phyloP scores from a whole-genome alignment of 2,329 filamentous ascomycete genomes.

The Piedraia hortae region DNA sequence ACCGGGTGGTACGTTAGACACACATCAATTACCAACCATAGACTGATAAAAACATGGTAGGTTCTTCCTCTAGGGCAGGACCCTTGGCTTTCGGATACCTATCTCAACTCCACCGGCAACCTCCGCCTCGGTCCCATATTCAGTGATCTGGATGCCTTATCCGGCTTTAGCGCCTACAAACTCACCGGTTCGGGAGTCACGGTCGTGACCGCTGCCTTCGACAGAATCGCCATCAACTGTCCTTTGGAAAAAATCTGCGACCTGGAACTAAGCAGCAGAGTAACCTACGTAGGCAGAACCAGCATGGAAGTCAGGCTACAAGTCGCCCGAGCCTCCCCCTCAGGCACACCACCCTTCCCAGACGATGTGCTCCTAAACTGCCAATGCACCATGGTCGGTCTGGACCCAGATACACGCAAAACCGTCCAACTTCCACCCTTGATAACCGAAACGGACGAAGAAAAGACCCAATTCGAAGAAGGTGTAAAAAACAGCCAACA shows the following conservation, averaged over 20 bases:
- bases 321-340: slow-evolving; percentile 36
- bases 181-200: slow-evolving; percentile 37
- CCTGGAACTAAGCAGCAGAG: slow-evolving; percentile 40
- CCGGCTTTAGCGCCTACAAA: slow-evolving; percentile 49
- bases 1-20: slow-evolving; percentile 25
- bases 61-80: slow-evolving; percentile 42
- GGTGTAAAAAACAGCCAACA: slow-evolving; percentile 39
- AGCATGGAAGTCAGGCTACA: slow-evolving; percentile 50
- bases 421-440: slow-evolving; percentile 34
- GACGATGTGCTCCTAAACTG: slow-evolving; percentile 43
- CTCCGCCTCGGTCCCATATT: slow-evolving; percentile 47
- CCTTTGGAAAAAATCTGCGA: slow-evolving; percentile 54
- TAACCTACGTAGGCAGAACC: slow-evolving; percentile 43
- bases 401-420: slow-evolving; percentile 39
- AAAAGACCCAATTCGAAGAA: slow-evolving; percentile 32
- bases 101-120: slow-evolving; percentile 48
- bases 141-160: slow-evolving; percentile 56
- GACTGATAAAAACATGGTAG: slow-evolving; percentile 16
- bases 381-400: slow-evolving; percentile 50
- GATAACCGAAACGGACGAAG: slow-evolving; percentile 33
- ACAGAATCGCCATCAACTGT: slow-evolving; percentile 38
- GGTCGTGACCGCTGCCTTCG: slow-evolving; percentile 35
- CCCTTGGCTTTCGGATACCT: slow-evolving; percentile 51
- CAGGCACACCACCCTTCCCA: slow-evolving; percentile 26
- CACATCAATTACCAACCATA: slow-evolving; percentile 2